phyloP scores from a whole-genome alignment of 768 basidiomycete genomes.

The Mycena rosella region DNA sequence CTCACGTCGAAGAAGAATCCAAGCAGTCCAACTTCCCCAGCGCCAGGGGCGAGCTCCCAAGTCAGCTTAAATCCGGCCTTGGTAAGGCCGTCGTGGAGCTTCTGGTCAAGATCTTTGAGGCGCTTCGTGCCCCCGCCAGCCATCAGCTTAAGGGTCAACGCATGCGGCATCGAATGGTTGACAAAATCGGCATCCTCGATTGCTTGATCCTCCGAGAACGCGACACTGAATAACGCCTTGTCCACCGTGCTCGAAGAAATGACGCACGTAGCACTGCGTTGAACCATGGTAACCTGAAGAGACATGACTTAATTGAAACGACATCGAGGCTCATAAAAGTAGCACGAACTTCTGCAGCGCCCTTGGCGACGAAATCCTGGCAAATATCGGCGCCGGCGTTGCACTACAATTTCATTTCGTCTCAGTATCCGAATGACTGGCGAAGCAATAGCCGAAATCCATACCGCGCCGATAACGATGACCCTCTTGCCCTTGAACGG shows the following conservation, averaged over 20 bases:
- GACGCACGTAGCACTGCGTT: constrained; percentile 34
- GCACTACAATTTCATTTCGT: constrained; percentile 14
- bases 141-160: constrained; percentile 34
- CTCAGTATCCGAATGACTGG: not conserved
- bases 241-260: constrained; percentile 11
- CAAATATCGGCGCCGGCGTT: constrained; percentile 32
- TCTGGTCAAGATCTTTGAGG: constrained; percentile 21
- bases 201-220: not conserved
- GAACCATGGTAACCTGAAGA: constrained; percentile 32
- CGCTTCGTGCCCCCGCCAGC: constrained; percentile 12
- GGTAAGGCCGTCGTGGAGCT: constrained; percentile 37
- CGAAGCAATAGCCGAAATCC: not conserved
- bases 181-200: constrained; percentile 33
- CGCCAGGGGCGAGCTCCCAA: constrained; percentile 36
- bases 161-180: constrained; percentile 35
- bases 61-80: constrained; percentile 46
- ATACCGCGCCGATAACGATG: constrained; percentile 31
- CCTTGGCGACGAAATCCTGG: constrained; percentile 30
- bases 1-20: constrained; percentile 31
- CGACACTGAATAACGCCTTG: not conserved
- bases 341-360: constrained; percentile 21
- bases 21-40: constrained; percentile 37
- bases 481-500: constrained; percentile 27
- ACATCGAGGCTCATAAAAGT: too few species aligned
- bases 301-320: not conserved